phyloP scores from a whole-genome alignment of 108 stramenopile species.

The Cyclotella sp. region DNA sequence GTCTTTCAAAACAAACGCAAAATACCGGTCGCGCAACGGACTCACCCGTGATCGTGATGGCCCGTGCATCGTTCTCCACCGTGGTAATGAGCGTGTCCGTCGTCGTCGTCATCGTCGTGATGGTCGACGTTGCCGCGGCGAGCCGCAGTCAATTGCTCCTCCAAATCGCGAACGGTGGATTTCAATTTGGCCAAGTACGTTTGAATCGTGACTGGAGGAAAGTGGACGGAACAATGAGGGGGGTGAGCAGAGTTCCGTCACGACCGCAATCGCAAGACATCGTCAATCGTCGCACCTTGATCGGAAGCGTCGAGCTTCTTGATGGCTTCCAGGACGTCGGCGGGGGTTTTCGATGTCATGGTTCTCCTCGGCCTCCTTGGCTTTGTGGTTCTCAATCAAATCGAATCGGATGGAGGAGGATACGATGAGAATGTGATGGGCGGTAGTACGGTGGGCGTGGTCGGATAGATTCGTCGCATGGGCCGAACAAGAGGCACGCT shows the following conservation, averaged over 20 bases:
- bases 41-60: slow-evolving; percentile 30
- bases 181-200: slow-evolving; percentile 54
- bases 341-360: slow-evolving; percentile 41
- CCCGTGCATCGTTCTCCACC: slow-evolving; percentile 72
- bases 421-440: no score
- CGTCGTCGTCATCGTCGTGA: slow-evolving; percentile 45
- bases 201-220: slow-evolving; percentile 39
- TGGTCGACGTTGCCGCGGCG: slow-evolving; percentile 60
- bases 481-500: no score
- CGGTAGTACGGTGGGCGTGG: no score
- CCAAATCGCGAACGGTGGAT: slow-evolving; percentile 49
- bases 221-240: not conserved
- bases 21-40: not conserved
- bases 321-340: slow-evolving; percentile 53
- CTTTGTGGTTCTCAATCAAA: no score
- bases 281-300: slow-evolving; percentile 46
- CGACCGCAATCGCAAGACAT: not conserved
- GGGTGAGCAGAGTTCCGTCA: not conserved
- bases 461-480: no score
- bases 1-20: no score
- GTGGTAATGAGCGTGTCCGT: slow-evolving; percentile 84
- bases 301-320: slow-evolving; percentile 52
- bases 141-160: slow-evolving; percentile 32
- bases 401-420: no score
- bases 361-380: no score